Percentiles rank a stretch among this genome's conserved stretches.
Evolutionary conservation across 2,329 filamentous ascomycete genomes (phyloP).

Genomic region (Magnaporthiopsis poae): DNA sequence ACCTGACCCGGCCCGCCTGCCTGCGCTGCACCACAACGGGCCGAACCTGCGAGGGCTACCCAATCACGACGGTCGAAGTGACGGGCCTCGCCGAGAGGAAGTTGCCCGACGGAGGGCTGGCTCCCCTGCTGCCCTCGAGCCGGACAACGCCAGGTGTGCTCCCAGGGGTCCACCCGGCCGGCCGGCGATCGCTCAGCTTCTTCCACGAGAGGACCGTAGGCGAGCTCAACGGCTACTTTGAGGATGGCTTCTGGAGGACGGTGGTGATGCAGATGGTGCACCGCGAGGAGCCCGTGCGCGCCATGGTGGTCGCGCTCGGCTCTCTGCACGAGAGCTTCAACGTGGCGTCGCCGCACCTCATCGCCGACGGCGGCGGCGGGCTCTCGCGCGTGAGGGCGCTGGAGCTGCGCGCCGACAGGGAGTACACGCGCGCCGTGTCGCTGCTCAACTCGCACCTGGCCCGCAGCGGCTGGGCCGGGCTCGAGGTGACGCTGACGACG

Average conservation of each 20-base stretch:
- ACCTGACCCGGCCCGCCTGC: background rate
- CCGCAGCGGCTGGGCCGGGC: background rate
- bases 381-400: background rate
- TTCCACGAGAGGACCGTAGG: background rate
- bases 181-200: background rate
- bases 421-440: background rate
- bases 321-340: background rate
- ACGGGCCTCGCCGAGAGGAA: background rate
- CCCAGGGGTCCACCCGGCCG: background rate
- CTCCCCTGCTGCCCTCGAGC: background rate
- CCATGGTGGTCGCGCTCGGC: background rate
- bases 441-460: background rate
- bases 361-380: background rate
- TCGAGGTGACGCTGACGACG: background rate
- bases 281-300: background rate
- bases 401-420: background rate
- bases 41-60: background rate
- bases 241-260: background rate
- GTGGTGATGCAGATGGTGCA: background rate
- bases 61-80: background rate
- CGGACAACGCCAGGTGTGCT: background rate
- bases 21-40: background rate
- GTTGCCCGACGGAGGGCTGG: background rate
- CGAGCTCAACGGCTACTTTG: background rate
- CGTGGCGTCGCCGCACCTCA: background rate